Evolutionary conservation across 2,329 filamentous ascomycete species (phyloP), one percentile per base, ranked within the genome.

Genomic region (Beauveria medogensis): DNA sequence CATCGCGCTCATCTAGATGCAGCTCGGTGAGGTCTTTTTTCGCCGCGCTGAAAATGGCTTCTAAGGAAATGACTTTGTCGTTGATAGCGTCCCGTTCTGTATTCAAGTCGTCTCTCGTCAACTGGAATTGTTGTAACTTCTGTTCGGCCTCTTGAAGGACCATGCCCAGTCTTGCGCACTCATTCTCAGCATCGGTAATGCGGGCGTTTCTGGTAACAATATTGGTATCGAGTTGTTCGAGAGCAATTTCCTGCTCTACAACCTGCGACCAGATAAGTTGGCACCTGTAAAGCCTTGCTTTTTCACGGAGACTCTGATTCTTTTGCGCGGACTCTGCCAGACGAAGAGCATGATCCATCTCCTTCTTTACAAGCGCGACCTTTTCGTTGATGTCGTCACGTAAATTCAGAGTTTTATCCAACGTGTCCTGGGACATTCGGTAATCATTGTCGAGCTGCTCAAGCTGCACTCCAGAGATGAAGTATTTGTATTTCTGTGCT

Each of bases 371-470:
- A n/a, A 65, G 51, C 2, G 64, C 68, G 44, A 75, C 70, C 59
- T 71, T 74, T 51, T 69, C 67, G 1, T 69, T 63, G 1, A 76
- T 68, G 53, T 76, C 73, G 0, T 75, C 73, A 47, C 72, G 70
- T 26, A 75, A 65, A n/a, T 71, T 61, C 2, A 74, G 61, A 2
- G 73, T 90, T 40, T 83, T 83, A 65, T 96, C 89, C 22, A 94
- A 79, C 3, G 84, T 88, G 65, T 96, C 88, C 63, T 89, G 86
- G 16, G 97, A 85, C 61, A 96, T 78, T 62, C 87, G 84, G 73
- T 99, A 99, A 69, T 99, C 94, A 64, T 91, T 87, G 70, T 96
- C 91, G 10, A 99, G 81, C 67, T 93, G 88, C 71, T 97, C 91
- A 1, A 99, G 82, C 68, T 97, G 92, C 0, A 96, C 95, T 28